Evolutionary conservation across 179 eudicot genomes (phyloP).

Genomic region (Silene vulgaris): DNA sequence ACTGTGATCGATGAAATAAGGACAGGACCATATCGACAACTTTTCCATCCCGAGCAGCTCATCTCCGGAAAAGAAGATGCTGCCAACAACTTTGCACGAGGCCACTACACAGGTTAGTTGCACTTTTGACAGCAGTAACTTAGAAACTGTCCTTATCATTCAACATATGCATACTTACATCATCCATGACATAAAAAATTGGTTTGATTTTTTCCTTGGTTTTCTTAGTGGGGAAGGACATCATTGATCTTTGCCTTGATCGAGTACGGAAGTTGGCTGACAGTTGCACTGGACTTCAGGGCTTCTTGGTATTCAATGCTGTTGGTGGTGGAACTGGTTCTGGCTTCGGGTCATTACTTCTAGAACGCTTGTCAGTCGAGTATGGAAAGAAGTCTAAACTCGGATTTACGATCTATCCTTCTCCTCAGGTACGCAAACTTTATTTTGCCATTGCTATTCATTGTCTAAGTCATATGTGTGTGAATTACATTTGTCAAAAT

Average conservation of each 20-base stretch:
- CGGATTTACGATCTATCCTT: slow-evolving; percentile 52
- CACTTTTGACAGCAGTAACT: neutral
- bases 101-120: slow-evolving; percentile 64
- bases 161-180: neutral
- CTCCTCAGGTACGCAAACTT: slow-evolving; percentile 47
- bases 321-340: slow-evolving; percentile 67
- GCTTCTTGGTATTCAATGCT: slow-evolving; percentile 63
- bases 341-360: slow-evolving; percentile 62
- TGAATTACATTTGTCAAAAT: neutral
- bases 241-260: slow-evolving; percentile 60
- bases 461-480: neutral
- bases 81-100: slow-evolving; percentile 73
- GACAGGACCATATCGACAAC: slow-evolving; percentile 60
- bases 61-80: slow-evolving; percentile 85
- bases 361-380: slow-evolving; percentile 56
- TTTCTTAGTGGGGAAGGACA: slow-evolving; percentile 52
- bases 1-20: slow-evolving; percentile 77
- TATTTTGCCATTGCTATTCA: neutral
- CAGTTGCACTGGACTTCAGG: slow-evolving; percentile 60
- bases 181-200: neutral
- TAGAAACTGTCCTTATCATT: neutral
- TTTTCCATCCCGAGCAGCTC: slow-evolving; percentile 77
- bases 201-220: slow-evolving; percentile 8
- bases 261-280: slow-evolving; percentile 60
- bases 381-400: slow-evolving; percentile 58